These are phyloP conservation scores for Pogostemon cablin DNA, from an alignment of 257 asterid genomes.

Conservation along the genomic window DNA sequence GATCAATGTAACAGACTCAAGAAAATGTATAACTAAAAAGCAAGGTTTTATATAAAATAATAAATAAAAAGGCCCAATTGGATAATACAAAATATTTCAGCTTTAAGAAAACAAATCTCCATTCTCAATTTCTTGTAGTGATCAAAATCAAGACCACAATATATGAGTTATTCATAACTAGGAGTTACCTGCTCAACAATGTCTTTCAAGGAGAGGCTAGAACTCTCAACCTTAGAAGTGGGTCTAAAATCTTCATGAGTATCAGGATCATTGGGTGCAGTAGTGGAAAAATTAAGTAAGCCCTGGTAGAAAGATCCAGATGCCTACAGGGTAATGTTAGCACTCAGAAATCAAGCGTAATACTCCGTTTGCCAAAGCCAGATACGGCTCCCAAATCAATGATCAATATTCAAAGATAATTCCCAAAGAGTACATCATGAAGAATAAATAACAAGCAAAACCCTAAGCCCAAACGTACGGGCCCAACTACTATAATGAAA, in stretches of 20 bases:
- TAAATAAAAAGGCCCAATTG: not conserved
- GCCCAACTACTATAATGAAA: too few species aligned
- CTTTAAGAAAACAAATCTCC: not conserved
- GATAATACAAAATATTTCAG: slow-evolving; percentile 1
- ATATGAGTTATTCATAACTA: slow-evolving; percentile 6
- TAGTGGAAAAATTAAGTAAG: slow-evolving; percentile 50
- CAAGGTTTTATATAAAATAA: not conserved
- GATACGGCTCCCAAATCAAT: too few species aligned
- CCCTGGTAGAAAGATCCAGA: slow-evolving; percentile 51
- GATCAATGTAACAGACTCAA: slow-evolving; percentile 31
- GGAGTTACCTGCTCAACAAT: slow-evolving; percentile 78
- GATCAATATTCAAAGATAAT: too few species aligned
- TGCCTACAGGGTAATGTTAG: slow-evolving; percentile 41
- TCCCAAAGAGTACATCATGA: too few species aligned
- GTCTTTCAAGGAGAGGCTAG: slow-evolving; percentile 60
- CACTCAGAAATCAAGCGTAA: too few species aligned
- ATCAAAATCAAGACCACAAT: slow-evolving; percentile 12
- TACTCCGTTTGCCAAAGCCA: too few species aligned
- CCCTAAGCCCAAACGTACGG: too few species aligned
- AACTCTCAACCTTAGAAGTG: slow-evolving; percentile 57
- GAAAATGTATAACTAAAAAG: not conserved
- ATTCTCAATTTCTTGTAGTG: not conserved
- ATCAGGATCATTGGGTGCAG: slow-evolving; percentile 74
- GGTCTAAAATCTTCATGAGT: slow-evolving; percentile 90
- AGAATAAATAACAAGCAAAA: too few species aligned